These are phyloP conservation scores for Pseudogymnoascus sp. DNA, from an alignment of 2,329 filamentous ascomycete genomes.

Conservation along the genomic window DNA sequence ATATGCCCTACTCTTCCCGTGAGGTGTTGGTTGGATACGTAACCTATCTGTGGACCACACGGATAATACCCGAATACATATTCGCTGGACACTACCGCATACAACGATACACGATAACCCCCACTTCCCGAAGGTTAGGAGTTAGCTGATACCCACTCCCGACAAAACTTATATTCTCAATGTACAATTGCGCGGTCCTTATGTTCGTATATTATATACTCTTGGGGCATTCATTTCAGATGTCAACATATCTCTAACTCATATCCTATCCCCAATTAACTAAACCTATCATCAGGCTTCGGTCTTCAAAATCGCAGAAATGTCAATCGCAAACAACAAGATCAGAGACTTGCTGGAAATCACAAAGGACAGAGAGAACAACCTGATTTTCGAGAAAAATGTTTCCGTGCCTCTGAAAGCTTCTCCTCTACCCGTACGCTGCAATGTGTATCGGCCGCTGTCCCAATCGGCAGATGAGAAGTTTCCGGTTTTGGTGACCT, in stretches of 20 bases:
- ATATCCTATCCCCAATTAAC: not conserved
- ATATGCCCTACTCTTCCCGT: too few relatives aligned
- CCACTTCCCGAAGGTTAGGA: too few relatives aligned
- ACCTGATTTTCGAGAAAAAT: slow-evolving; percentile 39
- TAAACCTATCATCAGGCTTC: not conserved
- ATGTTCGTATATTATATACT: not conserved
- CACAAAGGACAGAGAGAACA: slow-evolving; percentile 16
- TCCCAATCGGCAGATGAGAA: slow-evolving; percentile 23
- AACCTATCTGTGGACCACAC: too few relatives aligned
- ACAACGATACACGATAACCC: too few relatives aligned
- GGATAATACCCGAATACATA: too few relatives aligned
- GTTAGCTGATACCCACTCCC: too few relatives aligned
- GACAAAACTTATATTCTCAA: not conserved
- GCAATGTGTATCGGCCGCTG: slow-evolving; percentile 44
- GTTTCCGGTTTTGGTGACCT: slow-evolving; percentile 59
- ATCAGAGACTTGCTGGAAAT: slow-evolving; percentile 14
- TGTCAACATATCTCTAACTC: not conserved
- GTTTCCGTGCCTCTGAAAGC: slow-evolving; percentile 37
- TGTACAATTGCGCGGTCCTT: not conserved
- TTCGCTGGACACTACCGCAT: too few relatives aligned
- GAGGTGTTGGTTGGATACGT: too few relatives aligned
- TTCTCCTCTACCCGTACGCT: slow-evolving; percentile 35
- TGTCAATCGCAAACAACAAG: slow-evolving; percentile 5
- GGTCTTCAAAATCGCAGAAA: not conserved
- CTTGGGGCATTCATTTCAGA: not conserved